Evolutionary conservation across 2,329 filamentous ascomycete species (phyloP).

Genomic region (Neonectria coccinea): DNA sequence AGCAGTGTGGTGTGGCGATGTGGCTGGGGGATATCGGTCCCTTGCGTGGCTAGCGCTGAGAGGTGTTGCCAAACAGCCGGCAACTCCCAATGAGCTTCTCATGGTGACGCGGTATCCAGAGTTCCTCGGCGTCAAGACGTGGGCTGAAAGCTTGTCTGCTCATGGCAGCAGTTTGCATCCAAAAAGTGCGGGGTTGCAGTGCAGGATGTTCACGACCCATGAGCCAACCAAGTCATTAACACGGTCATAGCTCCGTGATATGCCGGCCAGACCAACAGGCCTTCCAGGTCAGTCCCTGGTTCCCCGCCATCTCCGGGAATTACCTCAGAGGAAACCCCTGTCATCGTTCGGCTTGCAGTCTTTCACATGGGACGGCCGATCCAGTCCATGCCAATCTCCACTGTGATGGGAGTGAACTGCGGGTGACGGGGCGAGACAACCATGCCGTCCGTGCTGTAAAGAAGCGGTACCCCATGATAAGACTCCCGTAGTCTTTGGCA

Average conservation of each 20-base stretch:
- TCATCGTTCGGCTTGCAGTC: not conserved
- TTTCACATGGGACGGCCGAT: not conserved
- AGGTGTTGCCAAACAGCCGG: not conserved
- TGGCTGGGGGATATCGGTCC: not conserved
- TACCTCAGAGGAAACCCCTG: not conserved
- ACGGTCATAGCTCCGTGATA: not conserved
- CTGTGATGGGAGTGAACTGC: not conserved
- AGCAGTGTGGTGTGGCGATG: not conserved
- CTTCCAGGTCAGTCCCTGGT: not conserved
- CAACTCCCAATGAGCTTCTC: not conserved
- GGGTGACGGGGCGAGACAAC: not conserved
- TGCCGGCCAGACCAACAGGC: conserved; percentile 1
- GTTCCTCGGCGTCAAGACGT: not conserved
- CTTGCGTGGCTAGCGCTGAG: not conserved
- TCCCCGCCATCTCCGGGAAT: not conserved
- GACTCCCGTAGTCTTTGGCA: not conserved
- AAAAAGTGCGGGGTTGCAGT: not conserved
- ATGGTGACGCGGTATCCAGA: not conserved
- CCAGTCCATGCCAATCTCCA: not conserved
- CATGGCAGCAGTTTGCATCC: not conserved
- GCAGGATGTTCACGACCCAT: not conserved
- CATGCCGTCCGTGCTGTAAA: not conserved
- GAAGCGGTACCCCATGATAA: not conserved
- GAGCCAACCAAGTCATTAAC: not conserved
- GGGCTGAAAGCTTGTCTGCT: not conserved